A percentile compares a stretch with the other conserved stretches of the same genome.
These are phyloP conservation scores for Ilex paraguariensis DNA, from an alignment of 305 asterid genomes.

Conservation along the genomic window DNA sequence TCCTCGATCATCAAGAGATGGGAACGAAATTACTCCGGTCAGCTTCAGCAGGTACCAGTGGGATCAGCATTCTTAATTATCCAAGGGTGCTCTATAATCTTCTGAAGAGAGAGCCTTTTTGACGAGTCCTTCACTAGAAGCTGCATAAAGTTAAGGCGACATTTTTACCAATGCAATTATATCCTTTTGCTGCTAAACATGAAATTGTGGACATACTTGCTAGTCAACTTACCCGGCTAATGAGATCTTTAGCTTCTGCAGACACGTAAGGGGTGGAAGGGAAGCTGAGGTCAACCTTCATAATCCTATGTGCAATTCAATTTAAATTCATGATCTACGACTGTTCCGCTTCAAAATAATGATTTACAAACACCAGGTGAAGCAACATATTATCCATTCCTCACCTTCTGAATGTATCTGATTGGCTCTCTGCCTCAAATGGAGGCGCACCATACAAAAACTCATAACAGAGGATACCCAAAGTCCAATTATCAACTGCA, in stretches of 20 bases:
- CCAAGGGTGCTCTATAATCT: too few relatives aligned
- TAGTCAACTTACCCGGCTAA: constrained; percentile 48
- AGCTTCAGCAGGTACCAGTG: too few relatives aligned
- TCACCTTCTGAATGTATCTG: constrained; percentile 78
- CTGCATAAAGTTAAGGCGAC: too few relatives aligned
- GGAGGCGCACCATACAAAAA: constrained; percentile 84
- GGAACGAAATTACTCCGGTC: too few relatives aligned
- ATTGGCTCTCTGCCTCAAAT: constrained; percentile 82
- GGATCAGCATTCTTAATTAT: too few relatives aligned
- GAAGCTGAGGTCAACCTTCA: constrained; percentile 81
- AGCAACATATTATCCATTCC: neutral
- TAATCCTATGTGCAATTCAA: constrained; percentile 42
- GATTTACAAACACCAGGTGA: neutral
- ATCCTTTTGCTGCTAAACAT: neutral
- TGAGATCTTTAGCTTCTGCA: constrained; percentile 70
- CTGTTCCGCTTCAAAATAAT: constrained; percentile 2
- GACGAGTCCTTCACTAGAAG: too few relatives aligned
- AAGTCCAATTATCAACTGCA: constrained; percentile 93
- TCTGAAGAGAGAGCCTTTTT: too few relatives aligned
- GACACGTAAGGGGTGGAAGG: constrained; percentile 60
- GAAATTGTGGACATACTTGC: neutral
- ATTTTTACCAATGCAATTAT: neutral
- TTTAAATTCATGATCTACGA: constrained; percentile 1
- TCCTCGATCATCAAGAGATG: neutral
- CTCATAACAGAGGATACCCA: constrained; percentile 88